Base-by-base conservation (phyloP, 2,329 filamentous ascomycete genomes). In the Akanthomyces dipterigenus region DNA sequence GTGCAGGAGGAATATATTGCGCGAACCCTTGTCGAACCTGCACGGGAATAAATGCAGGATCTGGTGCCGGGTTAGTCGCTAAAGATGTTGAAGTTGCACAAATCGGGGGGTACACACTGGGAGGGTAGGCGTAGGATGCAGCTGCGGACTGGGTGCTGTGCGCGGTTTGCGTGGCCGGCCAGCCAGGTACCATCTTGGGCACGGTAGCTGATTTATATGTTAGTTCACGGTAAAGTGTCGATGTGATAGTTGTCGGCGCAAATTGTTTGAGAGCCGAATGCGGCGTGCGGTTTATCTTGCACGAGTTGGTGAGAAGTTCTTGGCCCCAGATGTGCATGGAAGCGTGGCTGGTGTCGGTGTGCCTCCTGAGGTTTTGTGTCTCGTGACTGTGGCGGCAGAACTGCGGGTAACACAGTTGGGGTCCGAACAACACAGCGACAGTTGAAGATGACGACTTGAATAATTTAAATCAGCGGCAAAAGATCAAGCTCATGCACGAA, bases 21-120 rank as follows among this genome's bases (percentile, higher is more conserved):
- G 77, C 76, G 71, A 87, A 83, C 66, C 77, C 81, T 73, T 85
- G 84, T 67, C 84, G 84, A 69, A 86, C 83, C 74, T 82, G 79
- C 64, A 88, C 85, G 65, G 83, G 76, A 63, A 82, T 85, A 68
- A 82, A 88, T 63, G 84, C 84, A 68, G 82, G 80, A 65, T 78
- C 77, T 75, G 61, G n/a, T 7, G 34, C 40, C 14, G 38, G 38
- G 64, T 75, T 64, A 75, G 71, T 26, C 42, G 38, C 49, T 20
- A 8, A 28, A 31, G 50, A 20, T 12, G 12, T 24, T 34, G 3
- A n/a, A 22, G 45, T 49, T 31, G 24, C 34, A 45, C 46, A 43
- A 58, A 49, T 62, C 55, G 55, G 31, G 56, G 54, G 46, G 62
- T 51, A 72, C 75, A 65, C 69, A 77, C 75, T 75, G 60, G 72